These are phyloP conservation scores for Venturia effusa DNA, from an alignment of 2,329 filamentous ascomycete genomes.

Conservation along the genomic window DNA sequence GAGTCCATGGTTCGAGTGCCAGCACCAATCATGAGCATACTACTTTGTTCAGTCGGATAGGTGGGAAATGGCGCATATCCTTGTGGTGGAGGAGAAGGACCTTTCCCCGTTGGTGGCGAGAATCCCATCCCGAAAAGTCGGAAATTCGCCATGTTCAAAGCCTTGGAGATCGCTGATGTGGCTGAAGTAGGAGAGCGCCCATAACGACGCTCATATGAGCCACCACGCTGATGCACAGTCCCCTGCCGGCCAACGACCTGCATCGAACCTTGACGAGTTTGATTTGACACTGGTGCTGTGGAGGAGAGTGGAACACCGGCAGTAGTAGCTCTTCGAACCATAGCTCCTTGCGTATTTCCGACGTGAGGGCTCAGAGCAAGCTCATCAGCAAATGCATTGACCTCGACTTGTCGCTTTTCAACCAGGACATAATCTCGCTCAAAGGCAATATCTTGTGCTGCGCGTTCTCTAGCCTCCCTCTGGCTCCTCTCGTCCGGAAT, in stretches of 20 bases:
- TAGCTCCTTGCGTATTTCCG: conserved; percentile 41
- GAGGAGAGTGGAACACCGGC: conserved; percentile 60
- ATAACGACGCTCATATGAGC: conserved; percentile 75
- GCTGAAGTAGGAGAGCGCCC: conserved; percentile 58
- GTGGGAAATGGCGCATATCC: conserved; percentile 73
- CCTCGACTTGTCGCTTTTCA: conserved; percentile 89
- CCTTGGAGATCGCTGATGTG: conserved; percentile 87
- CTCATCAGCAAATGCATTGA: conserved; percentile 95
- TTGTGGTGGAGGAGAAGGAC: conserved; percentile 62
- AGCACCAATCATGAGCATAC: conserved; percentile 52
- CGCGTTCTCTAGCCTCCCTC: conserved; percentile 46
- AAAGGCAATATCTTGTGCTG: conserved; percentile 77
- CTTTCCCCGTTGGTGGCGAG: conserved; percentile 48
- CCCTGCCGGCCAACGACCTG: conserved; percentile 59
- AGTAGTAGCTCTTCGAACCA: conserved; percentile 67
- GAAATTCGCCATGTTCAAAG: conserved; percentile 82
- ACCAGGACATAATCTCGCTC: conserved; percentile 94
- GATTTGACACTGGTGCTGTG: conserved; percentile 49
- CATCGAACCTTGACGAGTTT: conserved; percentile 44
- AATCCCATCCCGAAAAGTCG: conserved; percentile 63
- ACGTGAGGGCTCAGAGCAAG: conserved; percentile 71
- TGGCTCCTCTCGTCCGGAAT: conserved; percentile 25
- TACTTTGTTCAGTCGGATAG: conserved; percentile 60
- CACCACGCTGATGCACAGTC: conserved; percentile 57
- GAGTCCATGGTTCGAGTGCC: conserved; percentile 48